Evolutionary conservation across 2,329 filamentous ascomycete species (phyloP).

Genomic region (Venturia asperata): DNA sequence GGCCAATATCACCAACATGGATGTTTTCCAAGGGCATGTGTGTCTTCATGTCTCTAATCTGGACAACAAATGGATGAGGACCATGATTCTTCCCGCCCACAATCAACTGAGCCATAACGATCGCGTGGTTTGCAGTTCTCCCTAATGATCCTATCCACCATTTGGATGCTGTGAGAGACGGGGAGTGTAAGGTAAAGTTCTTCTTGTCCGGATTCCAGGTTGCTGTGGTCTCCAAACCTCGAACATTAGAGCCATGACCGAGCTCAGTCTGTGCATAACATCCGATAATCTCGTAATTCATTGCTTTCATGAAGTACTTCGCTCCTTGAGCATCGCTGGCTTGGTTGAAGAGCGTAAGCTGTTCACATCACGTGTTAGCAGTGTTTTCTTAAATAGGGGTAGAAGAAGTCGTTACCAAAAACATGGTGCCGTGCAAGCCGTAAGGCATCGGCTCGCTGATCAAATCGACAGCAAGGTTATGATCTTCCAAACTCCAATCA

Average conservation of each 20-base stretch:
- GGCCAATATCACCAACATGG: slow-evolving; percentile 72
- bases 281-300: slow-evolving; percentile 65
- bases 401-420: slow-evolving; percentile 42
- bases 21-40: slow-evolving; percentile 62
- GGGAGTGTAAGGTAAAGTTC: slow-evolving; percentile 68
- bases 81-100: slow-evolving; percentile 53
- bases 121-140: slow-evolving; percentile 66
- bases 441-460: slow-evolving; percentile 69
- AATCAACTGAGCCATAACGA: slow-evolving; percentile 71
- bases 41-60: slow-evolving; percentile 62
- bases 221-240: slow-evolving; percentile 64
- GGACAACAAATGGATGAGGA: slow-evolving; percentile 72
- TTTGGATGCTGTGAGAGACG: slow-evolving; percentile 66
- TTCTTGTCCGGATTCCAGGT: slow-evolving; percentile 68
- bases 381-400: neutral
- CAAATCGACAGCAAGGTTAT: slow-evolving; percentile 57
- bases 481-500: slow-evolving; percentile 61
- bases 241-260: slow-evolving; percentile 70
- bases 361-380: slow-evolving; percentile 20
- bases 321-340: slow-evolving; percentile 66
- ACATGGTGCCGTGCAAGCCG: slow-evolving; percentile 65
- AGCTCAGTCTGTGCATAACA: slow-evolving; percentile 78
- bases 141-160: slow-evolving; percentile 82
- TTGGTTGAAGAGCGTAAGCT: slow-evolving; percentile 64
- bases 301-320: slow-evolving; percentile 61